Conservation (phyloP, 2,329 filamentous ascomycete genomes). For the Penicillium sp. region DNA sequence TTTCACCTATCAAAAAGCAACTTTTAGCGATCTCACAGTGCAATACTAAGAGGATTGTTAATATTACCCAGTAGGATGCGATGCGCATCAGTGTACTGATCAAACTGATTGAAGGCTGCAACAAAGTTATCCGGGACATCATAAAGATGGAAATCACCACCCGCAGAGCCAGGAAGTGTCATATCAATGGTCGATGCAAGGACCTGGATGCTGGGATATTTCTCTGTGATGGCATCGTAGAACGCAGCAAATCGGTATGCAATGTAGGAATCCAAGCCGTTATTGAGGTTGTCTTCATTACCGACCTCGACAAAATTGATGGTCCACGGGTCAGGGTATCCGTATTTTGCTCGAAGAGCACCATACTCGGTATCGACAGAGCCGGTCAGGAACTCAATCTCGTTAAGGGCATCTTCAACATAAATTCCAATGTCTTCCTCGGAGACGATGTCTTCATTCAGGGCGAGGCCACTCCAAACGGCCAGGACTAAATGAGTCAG, state of each 20-base stretch:
- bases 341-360: constrained; percentile 57
- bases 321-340: constrained; percentile 61
- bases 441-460: constrained; percentile 39
- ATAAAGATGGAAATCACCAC: constrained; percentile 52
- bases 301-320: constrained; percentile 66
- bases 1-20: constrained; percentile 19
- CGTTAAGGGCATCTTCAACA: constrained; percentile 37
- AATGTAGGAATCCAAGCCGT: constrained; percentile 52
- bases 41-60: not conserved
- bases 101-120: constrained; percentile 53
- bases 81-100: constrained; percentile 41
- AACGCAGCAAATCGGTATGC: constrained; percentile 60
- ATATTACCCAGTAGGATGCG: constrained; percentile 27
- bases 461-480: constrained; percentile 46
- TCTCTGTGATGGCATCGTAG: constrained; percentile 57
- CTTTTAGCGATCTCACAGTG: not conserved
- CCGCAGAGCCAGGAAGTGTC: constrained; percentile 24
- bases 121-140: constrained; percentile 54
- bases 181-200: constrained; percentile 36
- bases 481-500: constrained; percentile 32
- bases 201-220: constrained; percentile 57
- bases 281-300: constrained; percentile 65
- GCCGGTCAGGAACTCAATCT: constrained; percentile 32
- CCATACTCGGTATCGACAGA: constrained; percentile 32
- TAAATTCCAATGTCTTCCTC: constrained; percentile 37